Evolutionary conservation across 2,329 filamentous ascomycete genomes (phyloP), one percentile per base, ranked within the genome.

Genomic region (Calcarisporium arbuscula): DNA sequence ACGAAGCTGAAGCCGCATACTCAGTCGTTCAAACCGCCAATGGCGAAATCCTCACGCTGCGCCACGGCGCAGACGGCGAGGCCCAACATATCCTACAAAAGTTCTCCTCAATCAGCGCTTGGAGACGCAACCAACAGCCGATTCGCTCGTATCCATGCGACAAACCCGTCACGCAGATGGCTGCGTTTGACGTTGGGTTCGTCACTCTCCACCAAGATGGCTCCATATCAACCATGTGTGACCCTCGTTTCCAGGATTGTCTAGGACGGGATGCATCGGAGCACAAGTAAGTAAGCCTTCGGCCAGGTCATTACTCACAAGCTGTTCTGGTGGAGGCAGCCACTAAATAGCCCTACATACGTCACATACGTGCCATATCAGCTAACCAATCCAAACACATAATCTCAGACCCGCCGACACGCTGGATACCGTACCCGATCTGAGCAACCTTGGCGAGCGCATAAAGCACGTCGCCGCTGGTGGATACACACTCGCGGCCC

Each of bases 401-500:
- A 5, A 5, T 9, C 20, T 10, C 31, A 70, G 65, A 30, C 64
- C 71, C 23, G 68, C 75, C 12, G 49, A 61, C 2, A 46, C 46
- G 5, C 74, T 74, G 6, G 52, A 57, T 4, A 38, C 58, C 0
- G 61, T 82, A 5, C 47, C 62, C 16, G 67, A 72, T 30, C 60
- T 83, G 1, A 52, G 53, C 5, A 65, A 70, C 35, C 58, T 82
- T n/a, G 38, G 68, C 56, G 15, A 74, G 59, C 29, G 65, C 10
- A 66, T 83, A 31, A 58, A 48, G 19, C 74, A 72, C 45, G 57
- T 84, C 18, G 64, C 62, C 5, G 69, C 70, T 4, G 70, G 70
- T 3, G 77, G 78, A 1, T 80, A 78, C 48, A 56, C 70, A 4
- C 56, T 72, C 3, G 74, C 72, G 4, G 77, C 77, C 0, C 45